Conservation (phyloP, 2,329 filamentous ascomycete species). For the Pseudohalonectria lignicola region DNA sequence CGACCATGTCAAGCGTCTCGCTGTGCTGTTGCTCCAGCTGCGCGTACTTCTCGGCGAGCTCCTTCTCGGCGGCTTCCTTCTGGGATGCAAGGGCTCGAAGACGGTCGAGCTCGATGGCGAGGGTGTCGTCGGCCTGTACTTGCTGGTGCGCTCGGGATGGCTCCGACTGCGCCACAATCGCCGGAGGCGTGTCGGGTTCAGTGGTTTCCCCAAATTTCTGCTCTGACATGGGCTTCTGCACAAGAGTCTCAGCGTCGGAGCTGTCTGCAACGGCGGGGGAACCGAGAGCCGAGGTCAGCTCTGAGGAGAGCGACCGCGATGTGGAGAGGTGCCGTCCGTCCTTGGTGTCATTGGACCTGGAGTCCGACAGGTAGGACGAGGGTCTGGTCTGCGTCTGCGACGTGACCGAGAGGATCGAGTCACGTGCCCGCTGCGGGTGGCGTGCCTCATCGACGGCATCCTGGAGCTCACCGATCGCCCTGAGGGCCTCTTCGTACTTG, state of each 20-base stretch:
- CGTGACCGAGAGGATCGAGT: constrained; percentile 43
- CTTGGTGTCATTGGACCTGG: constrained; percentile 57
- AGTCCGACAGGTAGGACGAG: constrained; percentile 76
- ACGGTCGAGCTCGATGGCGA: constrained; percentile 57
- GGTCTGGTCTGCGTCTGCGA: constrained; percentile 46
- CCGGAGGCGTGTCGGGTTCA: not conserved
- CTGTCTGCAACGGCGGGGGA: constrained; percentile 55
- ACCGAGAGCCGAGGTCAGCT: constrained; percentile 79
- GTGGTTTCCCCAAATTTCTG: no score
- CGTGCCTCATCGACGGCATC: constrained; percentile 73
- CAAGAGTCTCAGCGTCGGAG: constrained; percentile 46
- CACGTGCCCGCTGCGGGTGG: constrained; percentile 43
- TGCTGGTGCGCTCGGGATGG: not conserved
- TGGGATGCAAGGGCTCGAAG: constrained; percentile 62
- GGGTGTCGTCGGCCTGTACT: constrained; percentile 5
- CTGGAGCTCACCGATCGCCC: constrained; percentile 72
- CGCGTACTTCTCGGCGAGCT: constrained; percentile 69
- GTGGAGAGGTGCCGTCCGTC: constrained; percentile 58
- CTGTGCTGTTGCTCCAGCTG: constrained; percentile 74
- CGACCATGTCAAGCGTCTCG: constrained; percentile 72
- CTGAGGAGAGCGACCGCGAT: constrained; percentile 86
- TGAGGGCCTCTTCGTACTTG: constrained; percentile 86
- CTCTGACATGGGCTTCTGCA: constrained; percentile 25
- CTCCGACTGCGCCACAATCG: no score
- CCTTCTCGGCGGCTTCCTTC: constrained; percentile 63